A percentile compares a stretch with the other conserved stretches of the same genome.
phyloP scores from a whole-genome alignment of 1,284 basidiomycete genomes.

The Malassezia obtusa region DNA sequence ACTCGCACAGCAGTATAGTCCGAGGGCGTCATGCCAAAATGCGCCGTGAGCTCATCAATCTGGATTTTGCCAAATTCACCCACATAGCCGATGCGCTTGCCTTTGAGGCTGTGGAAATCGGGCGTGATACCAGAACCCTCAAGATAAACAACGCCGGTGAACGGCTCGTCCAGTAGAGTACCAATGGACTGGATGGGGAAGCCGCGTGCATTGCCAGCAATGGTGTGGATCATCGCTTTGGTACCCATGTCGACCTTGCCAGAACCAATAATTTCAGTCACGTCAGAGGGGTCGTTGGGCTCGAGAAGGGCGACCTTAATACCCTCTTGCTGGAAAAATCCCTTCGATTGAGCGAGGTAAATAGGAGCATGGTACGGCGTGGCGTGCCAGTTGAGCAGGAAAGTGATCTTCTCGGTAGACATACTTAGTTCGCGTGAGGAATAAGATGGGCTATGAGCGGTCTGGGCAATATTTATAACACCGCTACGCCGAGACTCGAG shows the following conservation, averaged over 20 bases:
- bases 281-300: constrained; percentile 44
- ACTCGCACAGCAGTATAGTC: constrained; percentile 50
- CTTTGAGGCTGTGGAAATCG: constrained; percentile 48
- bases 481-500: no score
- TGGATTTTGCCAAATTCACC: constrained; percentile 51
- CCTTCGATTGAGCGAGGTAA: constrained; percentile 48
- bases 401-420: constrained; percentile 32
- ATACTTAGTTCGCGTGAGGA: constrained; percentile 4
- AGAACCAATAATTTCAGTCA: constrained; percentile 46
- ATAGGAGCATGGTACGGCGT: constrained; percentile 49
- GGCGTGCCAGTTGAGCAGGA: constrained; percentile 40
- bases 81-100: constrained; percentile 51
- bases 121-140: constrained; percentile 46
- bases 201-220: constrained; percentile 48
- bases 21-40: constrained; percentile 38
- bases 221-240: constrained; percentile 50
- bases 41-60: constrained; percentile 23
- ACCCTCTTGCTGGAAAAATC: constrained; percentile 43
- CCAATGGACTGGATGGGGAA: constrained; percentile 49
- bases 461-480: no score
- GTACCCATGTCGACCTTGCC: constrained; percentile 49
- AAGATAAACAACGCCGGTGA: constrained; percentile 50
- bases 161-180: constrained; percentile 49
- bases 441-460: no score
- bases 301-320: constrained; percentile 50